Conservation (phyloP, 805 yeast species). For the Suhomyces canberraensis region DNA sequence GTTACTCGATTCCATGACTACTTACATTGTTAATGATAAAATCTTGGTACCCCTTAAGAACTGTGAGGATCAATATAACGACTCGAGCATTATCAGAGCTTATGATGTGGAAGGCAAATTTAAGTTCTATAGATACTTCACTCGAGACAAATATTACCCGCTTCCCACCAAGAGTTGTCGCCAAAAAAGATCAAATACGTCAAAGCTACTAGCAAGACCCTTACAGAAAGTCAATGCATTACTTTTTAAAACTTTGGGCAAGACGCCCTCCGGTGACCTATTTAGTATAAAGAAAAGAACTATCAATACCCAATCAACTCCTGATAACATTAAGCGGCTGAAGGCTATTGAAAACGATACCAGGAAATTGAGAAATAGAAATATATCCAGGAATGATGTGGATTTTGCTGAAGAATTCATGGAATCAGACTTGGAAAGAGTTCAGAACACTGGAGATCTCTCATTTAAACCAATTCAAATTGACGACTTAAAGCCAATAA, state of each 20-base stretch:
- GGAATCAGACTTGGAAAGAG: background rate
- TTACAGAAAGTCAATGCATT: slow-evolving; percentile 16
- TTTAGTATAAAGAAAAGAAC: background rate
- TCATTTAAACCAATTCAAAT: slow-evolving; percentile 3
- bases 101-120: slow-evolving; percentile 72
- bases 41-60: slow-evolving; percentile 18
- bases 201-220: slow-evolving; percentile 5
- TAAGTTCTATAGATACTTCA: slow-evolving; percentile 62
- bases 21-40: slow-evolving; percentile 27
- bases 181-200: slow-evolving; percentile 5
- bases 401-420: background rate
- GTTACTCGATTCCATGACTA: slow-evolving; percentile 48
- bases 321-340: background rate
- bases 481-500: slow-evolving; percentile 10
- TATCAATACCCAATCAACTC: background rate
- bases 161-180: slow-evolving; percentile 7
- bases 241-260: slow-evolving; percentile 19
- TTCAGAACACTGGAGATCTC: background rate
- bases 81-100: slow-evolving; percentile 47
- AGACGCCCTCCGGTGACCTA: slow-evolving; percentile 22
- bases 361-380: background rate
- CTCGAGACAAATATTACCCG: slow-evolving; percentile 13
- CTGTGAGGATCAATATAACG: slow-evolving; percentile 25
- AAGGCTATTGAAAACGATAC: background rate
- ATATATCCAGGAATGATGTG: slow-evolving; percentile 1